Evolutionary conservation across 495 filamentous ascomycete species (phyloP).

Genomic region (Neurospora sp.): DNA sequence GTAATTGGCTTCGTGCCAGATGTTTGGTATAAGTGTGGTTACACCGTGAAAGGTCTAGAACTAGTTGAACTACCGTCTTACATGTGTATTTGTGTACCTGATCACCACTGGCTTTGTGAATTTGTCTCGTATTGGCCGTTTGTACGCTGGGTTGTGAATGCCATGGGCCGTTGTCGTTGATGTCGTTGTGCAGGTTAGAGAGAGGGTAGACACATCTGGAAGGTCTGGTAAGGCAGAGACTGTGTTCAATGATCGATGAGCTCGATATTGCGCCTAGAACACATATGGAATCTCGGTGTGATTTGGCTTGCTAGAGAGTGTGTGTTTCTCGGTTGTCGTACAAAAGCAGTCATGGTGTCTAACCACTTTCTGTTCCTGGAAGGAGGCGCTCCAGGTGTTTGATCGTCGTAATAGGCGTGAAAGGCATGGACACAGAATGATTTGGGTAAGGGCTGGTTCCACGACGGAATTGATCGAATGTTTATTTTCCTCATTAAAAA

Average conservation of each 20-base stretch:
- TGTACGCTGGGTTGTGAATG: not conserved
- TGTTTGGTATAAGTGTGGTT: not conserved
- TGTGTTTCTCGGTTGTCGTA: not conserved
- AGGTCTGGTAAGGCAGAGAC: not conserved
- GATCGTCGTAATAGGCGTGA: not conserved
- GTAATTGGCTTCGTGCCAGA: not conserved
- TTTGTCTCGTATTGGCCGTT: not conserved
- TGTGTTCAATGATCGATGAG: not conserved
- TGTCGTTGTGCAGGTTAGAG: not conserved
- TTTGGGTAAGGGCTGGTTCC: not conserved
- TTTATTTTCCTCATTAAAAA: not conserved
- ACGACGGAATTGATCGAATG: not conserved
- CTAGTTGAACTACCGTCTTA: not conserved
- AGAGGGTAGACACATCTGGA: not conserved
- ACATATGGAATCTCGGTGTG: not conserved
- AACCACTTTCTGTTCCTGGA: not conserved
- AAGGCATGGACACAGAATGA: not conserved
- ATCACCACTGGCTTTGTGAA: not conserved
- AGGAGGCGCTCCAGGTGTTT: not conserved
- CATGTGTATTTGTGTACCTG: not conserved
- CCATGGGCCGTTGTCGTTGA: not conserved
- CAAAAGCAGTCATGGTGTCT: not conserved
- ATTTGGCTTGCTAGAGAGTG: not conserved
- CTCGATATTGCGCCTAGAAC: not conserved
- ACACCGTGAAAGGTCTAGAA: not conserved